Conservation (phyloP, 2,329 filamentous ascomycete species). For the Triangularia setosa region DNA sequence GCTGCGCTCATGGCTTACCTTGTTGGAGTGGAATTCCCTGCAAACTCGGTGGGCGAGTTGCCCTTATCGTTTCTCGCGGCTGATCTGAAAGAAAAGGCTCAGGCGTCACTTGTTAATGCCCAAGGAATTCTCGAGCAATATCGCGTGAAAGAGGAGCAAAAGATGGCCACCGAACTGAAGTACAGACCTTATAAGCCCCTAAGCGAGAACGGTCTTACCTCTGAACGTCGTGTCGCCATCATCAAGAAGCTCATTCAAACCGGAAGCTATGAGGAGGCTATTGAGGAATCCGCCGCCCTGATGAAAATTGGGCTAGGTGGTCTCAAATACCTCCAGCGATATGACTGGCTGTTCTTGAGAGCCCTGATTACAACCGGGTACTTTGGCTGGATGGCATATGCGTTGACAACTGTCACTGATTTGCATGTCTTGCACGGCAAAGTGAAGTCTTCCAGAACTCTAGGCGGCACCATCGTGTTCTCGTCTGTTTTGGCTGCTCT, state of each 20-base stretch:
- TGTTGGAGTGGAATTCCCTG: conserved; percentile 81
- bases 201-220: conserved; percentile 56
- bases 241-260: conserved; percentile 66
- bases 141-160: conserved; percentile 83
- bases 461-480: conserved; percentile 61
- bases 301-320: conserved; percentile 76
- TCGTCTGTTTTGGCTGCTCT: conserved; percentile 70
- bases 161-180: conserved; percentile 68
- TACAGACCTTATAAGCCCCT: conserved; percentile 75
- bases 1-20: conserved; percentile 95
- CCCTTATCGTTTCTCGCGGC: conserved; percentile 79
- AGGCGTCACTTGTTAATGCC: conserved; percentile 80
- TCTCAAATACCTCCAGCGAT: conserved; percentile 90
- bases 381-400: conserved; percentile 92
- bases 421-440: conserved; percentile 76
- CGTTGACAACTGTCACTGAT: conserved; percentile 82
- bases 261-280: conserved; percentile 69
- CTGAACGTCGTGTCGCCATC: conserved; percentile 62
- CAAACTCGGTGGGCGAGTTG: conserved; percentile 92
- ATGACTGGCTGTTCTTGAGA: conserved; percentile 95
- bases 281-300: conserved; percentile 70
- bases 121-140: conserved; percentile 93
- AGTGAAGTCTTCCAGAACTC: conserved; percentile 59
- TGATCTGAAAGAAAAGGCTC: conserved; percentile 70
- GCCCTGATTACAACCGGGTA: conserved; percentile 87